A percentile compares a stretch with the other conserved stretches of the same genome.
Conservation (phyloP, 495 filamentous ascomycete genomes). For the Friedmanniomyces simplex region DNA sequence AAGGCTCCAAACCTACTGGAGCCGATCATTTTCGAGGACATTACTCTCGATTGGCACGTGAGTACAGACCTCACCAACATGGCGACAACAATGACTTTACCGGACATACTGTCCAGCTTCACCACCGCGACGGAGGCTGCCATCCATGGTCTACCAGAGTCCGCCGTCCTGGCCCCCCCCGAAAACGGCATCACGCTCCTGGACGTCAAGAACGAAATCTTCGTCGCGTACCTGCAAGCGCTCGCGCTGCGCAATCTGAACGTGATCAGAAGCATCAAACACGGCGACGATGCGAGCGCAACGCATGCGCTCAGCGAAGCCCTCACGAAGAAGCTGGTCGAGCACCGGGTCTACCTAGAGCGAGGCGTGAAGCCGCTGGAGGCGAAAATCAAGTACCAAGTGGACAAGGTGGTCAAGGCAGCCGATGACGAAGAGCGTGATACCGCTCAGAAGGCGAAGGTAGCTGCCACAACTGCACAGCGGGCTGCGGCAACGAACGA, state of each 20-base stretch:
- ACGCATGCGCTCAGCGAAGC: conserved; percentile 36
- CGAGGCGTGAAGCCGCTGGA: conserved; percentile 87
- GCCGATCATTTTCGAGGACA: no score
- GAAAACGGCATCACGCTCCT: conserved; percentile 86
- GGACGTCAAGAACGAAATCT: conserved; percentile 86
- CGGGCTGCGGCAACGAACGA: conserved; percentile 21
- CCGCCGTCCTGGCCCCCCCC: conserved; percentile 40
- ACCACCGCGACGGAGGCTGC: conserved; percentile 13
- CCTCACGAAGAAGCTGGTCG: conserved; percentile 70
- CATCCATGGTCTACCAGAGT: conserved; percentile 5
- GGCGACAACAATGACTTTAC: conserved; percentile 4
- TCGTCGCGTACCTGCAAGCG: conserved; percentile 92
- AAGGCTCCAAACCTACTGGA: no score
- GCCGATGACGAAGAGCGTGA: conserved; percentile 56
- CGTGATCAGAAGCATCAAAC: conserved; percentile 49
- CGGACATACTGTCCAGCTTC: conserved; percentile 14
- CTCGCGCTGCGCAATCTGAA: conserved; percentile 79
- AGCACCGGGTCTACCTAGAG: conserved; percentile 78
- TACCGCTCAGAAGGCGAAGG: conserved; percentile 17
- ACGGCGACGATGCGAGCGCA: conserved; percentile 24
- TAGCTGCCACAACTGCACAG: conserved; percentile 4
- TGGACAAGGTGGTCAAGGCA: conserved; percentile 76
- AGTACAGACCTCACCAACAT: conserved; percentile 1
- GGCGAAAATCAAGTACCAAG: conserved; percentile 77
- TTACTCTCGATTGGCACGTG: no score